Evolutionary conservation across 2,329 filamentous ascomycete genomes (phyloP), one percentile per base, ranked within the genome.

Genomic region (Ilyonectria robusta): DNA sequence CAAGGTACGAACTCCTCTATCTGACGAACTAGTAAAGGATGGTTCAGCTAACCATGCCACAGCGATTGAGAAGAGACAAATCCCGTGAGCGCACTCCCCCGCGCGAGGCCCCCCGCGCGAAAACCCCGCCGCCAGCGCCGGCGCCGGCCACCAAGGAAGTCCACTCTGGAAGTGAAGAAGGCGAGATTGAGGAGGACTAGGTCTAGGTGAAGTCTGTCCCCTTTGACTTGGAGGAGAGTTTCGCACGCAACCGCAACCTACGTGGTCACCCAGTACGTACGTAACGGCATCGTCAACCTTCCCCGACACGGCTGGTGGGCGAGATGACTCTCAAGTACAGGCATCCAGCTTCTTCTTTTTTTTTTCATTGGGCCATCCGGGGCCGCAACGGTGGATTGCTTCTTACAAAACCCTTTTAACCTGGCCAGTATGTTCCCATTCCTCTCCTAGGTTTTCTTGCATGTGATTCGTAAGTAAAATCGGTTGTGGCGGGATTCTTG

Each of bases 111-210:
- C 84, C 85, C 77, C 87, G 86, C 78, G 87, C 86, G 79, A 91
- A 85, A 80, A 88, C 87, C 56, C 87, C 88, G 47, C 84, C 84
- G 29, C 71, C 76, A 44, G 65, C 70, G 47, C 84, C 84, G 29
- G 71, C 75, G 44, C 63, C 70, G 40, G 56, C 70, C n/a, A 67
- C 70, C 42, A 84, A 84, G 75, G 90, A 93, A 71, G 85, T 89
- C 58, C 84, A 86, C 54, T 88, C 86, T 66, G 96, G 96, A 59
- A 98, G 95, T 77, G 96, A 99, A 83, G 96, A 99, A 82, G 96
- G 96, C 59, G 96, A 99, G 84, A 98, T 99, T 75, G 96, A 97
- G 81, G 95, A 98, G 85, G 88, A 90, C 73, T 89, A 83, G 29
- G 19, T 29, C 23, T 48, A 61, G 29, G 59, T 65, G 50, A 48